Base-by-base conservation (phyloP, 352 stramenopile genomes). In the Pythium rishiriense region DNA sequence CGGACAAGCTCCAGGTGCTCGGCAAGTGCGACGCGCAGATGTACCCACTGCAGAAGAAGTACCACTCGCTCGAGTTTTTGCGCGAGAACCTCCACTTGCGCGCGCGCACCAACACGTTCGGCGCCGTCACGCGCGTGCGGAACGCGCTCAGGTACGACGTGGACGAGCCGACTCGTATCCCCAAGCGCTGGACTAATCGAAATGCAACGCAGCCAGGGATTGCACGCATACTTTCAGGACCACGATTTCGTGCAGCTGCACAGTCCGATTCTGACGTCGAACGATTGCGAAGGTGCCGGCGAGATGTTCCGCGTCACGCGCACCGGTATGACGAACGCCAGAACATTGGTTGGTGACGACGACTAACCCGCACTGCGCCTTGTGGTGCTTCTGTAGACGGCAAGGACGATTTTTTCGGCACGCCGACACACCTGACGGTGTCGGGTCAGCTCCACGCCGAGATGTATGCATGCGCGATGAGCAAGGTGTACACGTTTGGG, bases 31-130 rank as follows among this genome's bases (percentile, higher is more conserved):
- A 98, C 31, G 77, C 78, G 14, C 81, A 97, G 56, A 81, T 69
- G n/a, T 99, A 98, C 61, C 97, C 97, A 28, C 79, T 99, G 22
- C 96, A 98, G 54, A 99, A 99, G 85, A 99, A 99, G 76, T 93
- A 97, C 64, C 97, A 99, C 73, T 97, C 94, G 26, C 79, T 99
- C 21, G 97, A 99, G 81, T 99, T 99, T 64, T 74, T 99, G 42
- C 83, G 97, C 39, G 97, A 97, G 60, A 96, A 99, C 54, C 82
- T 98, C 41, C 97, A 99, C 74, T 76, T 99, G 37, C 88, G 97
- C 31, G 94, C 97, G 21, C 78, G 97, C 17, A 99, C 97, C 19
- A 99, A 99, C 79, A 99, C 96, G 15, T 85, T 99, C 54, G 95
- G 93, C 12, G 95, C 97, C 7, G 94, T 99, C 35, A 90, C 96